Evolutionary conservation across 768 basidiomycete genomes (phyloP), one percentile per base, ranked within the genome.

Genomic region (Suillus weaverae): DNA sequence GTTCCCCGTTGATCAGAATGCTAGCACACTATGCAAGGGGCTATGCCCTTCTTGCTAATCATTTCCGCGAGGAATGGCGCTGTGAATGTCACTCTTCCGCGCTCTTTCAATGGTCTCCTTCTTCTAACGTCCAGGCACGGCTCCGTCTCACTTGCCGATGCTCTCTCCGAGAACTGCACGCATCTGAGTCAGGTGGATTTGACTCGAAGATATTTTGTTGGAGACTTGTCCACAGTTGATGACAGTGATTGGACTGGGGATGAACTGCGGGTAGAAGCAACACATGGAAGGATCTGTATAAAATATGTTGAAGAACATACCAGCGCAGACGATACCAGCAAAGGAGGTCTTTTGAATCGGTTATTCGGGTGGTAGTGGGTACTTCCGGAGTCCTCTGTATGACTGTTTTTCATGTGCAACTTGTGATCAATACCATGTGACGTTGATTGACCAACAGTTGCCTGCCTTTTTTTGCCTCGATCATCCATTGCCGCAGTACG

Each of bases 201-300:
- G 18, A 39, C 51, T 7, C 68, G 63, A 39, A 64, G 69, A 43
- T 75, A 66, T 57, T 77, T 75, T 64, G 32, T 75, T 26, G 74
- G 75, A 1, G 64, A 75, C 56, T 69, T 75, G 16, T 3, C 30
- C 4, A 13, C 22, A 18, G n/a, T 77, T 7, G 65, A 66, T 5
- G 68, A 67, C 5, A 65, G 30, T 5, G 62, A 41, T 4, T 75
- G 75, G 75, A 43, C 46, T 3, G 75, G 74, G 0, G 68, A 71
- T 30, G 62, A 66, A 20, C 38, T 75, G 4, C 66, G 64, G 33
- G 11, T 72, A 11, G 68, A 72, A 8, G 30, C 66, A 3, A 11
- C 11, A 6, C 64, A 73, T 51, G 75, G 72, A 5, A 67, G 39
- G 6, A 56, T 76, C 13, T 51, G 60, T 11, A 1, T 75, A 39